Base-by-base conservation (phyloP, 495 filamentous ascomycete species). In the Halenospora varia region DNA sequence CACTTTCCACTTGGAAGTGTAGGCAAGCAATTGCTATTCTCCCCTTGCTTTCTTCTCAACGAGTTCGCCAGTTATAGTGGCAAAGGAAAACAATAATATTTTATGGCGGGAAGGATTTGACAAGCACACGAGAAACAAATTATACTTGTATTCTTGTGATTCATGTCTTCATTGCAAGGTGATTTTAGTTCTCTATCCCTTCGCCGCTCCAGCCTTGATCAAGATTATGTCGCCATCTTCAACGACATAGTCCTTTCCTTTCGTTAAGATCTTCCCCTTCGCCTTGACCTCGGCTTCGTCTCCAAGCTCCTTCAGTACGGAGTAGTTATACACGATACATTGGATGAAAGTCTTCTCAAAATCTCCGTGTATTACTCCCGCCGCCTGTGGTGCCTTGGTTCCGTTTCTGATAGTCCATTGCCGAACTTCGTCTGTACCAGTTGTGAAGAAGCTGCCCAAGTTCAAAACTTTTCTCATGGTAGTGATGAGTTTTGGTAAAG, bases 261-360 rank as follows among this genome's bases (percentile, higher is more conserved):
- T 99, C 59, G 95, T 97, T 86, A 96, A 87, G 53, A 97, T 68
- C 78, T 99, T 99, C 61, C 95, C 95, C 65, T 88, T 90, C 18
- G 95, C 85, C 80, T 90, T 96, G 59, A 97, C 88, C 51, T 84
- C 82, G 18, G 82, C 78, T 74, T 99, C 95, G 68, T 96, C 92
- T 25, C 92, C 93, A 26, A 88, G 75, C 73, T 96, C 92, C 73
- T 85, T 88, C 49, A 97, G 77, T 8, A 79, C 71, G 22, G 63
- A 74, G 75, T 84, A 97, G 76, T 95, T 97, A 75, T 88, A 96
- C 46, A 96, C 88, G 58, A 99, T 79, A 25, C 80, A 89, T 76
- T 99, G 95, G 64, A 99, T 99, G 76, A 99, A 99, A 0, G 95
- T 99, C 84, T 99, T 99, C 74, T 99, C 95, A 60, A 99, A 97